Conservation (phyloP, 2,329 filamentous ascomycete genomes). For the Epicoccum sorghinum region DNA sequence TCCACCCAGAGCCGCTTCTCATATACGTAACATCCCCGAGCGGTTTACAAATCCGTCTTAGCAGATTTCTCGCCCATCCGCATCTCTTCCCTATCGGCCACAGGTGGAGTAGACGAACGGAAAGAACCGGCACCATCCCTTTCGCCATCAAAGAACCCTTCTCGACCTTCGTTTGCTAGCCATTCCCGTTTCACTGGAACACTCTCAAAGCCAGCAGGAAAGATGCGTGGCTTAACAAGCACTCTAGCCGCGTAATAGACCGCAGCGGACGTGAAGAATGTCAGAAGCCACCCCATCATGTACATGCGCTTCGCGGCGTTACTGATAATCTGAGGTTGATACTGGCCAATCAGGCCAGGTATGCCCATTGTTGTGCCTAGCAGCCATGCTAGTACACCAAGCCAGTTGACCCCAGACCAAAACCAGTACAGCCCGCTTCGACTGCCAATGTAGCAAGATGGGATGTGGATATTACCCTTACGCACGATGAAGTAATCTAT, state of each 20-base stretch:
- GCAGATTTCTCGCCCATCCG: constrained; percentile 18
- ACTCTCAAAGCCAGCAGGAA: constrained; percentile 27
- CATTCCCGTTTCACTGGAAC: constrained; percentile 25
- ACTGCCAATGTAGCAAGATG: constrained; percentile 43
- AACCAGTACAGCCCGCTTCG: constrained; percentile 40
- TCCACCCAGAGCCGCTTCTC: too few relatives aligned
- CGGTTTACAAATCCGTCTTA: background rate
- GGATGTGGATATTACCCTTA: constrained; percentile 51
- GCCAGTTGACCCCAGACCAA: constrained; percentile 40
- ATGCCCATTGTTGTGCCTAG: constrained; percentile 42
- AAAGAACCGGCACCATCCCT: constrained; percentile 23
- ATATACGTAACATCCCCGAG: background rate
- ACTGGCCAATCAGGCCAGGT: constrained; percentile 40
- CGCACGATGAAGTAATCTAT: constrained; percentile 48
- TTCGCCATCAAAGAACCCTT: constrained; percentile 40
- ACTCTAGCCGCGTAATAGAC: constrained; percentile 34
- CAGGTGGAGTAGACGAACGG: constrained; percentile 21
- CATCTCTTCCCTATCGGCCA: constrained; percentile 19
- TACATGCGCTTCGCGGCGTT: constrained; percentile 44
- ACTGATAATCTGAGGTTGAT: constrained; percentile 41
- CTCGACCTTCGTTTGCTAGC: constrained; percentile 33
- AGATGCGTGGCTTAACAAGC: constrained; percentile 25
- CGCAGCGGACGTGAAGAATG: constrained; percentile 34
- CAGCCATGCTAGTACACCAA: constrained; percentile 39
- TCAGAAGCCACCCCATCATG: constrained; percentile 44